A percentile compares a stretch with the other conserved stretches of the same genome.
phyloP scores from a whole-genome alignment of 1,139 yeast genomes.

The Nakaseomyces uthaithaninus region DNA sequence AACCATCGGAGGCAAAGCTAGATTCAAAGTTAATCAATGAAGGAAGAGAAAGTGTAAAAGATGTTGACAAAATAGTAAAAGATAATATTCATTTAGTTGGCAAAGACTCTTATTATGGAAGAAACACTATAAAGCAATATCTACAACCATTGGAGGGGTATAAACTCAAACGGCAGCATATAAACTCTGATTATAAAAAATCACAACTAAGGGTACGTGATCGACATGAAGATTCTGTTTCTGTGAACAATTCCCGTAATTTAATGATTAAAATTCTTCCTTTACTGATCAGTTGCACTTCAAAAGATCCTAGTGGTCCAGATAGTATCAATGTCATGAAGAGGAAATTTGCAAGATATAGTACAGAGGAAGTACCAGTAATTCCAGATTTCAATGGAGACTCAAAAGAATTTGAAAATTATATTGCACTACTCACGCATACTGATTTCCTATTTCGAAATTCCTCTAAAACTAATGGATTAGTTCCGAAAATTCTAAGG shows the following conservation, averaged over 20 bases:
- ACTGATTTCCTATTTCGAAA: conserved; percentile 30
- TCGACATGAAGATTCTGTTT: conserved; percentile 16
- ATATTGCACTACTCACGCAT: conserved; percentile 33
- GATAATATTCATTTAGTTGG: conserved; percentile 24
- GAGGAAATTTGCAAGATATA: conserved; percentile 17
- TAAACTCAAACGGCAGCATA: conserved; percentile 19
- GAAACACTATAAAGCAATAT: conserved; percentile 23
- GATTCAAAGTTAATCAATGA: neutral
- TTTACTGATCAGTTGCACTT: conserved; percentile 17
- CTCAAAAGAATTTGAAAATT: conserved; percentile 28
- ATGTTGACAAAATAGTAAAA: neutral
- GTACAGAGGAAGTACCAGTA: conserved; percentile 31
- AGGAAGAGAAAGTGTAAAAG: neutral
- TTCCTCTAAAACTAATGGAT: conserved; percentile 33
- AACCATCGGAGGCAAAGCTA: neutral
- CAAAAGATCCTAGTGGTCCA: neutral
- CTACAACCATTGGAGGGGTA: conserved; percentile 23
- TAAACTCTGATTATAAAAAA: conserved; percentile 7
- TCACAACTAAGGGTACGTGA: conserved; percentile 9
- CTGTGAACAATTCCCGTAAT: conserved; percentile 9
- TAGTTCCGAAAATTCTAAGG: conserved; percentile 33
- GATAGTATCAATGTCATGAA: neutral
- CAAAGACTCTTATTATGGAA: conserved; percentile 27
- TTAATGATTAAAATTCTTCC: conserved; percentile 23
- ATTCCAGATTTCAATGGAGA: conserved; percentile 29